phyloP scores from a whole-genome alignment of 2,329 filamentous ascomycete species.

The Alternaria burnsii region DNA sequence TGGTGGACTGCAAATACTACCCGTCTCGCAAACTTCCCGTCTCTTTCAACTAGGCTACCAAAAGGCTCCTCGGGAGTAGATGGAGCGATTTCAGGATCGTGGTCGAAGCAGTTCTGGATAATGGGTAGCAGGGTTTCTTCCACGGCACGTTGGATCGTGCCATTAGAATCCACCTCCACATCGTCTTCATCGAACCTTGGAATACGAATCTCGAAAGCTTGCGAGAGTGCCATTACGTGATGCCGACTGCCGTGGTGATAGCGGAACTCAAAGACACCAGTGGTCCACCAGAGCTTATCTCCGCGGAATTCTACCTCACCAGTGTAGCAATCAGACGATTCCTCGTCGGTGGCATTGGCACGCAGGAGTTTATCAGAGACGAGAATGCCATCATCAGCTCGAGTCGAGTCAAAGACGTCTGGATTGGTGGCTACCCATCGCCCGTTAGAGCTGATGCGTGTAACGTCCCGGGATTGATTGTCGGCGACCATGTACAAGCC shows the following conservation, averaged over 20 bases:
- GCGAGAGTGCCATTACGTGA: constrained; percentile 91
- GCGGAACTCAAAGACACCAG: constrained; percentile 94
- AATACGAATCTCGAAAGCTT: constrained; percentile 91
- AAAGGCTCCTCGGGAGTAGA: constrained; percentile 81
- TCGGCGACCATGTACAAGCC: constrained; percentile 96
- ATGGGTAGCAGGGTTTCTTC: constrained; percentile 82
- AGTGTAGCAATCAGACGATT: constrained; percentile 68
- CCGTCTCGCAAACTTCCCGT: constrained; percentile 86
- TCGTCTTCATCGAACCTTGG: constrained; percentile 80
- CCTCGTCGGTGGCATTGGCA: constrained; percentile 54
- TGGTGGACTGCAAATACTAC: constrained; percentile 94
- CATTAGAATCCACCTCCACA: constrained; percentile 66
- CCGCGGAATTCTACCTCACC: constrained; percentile 89
- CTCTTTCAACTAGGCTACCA: constrained; percentile 82
- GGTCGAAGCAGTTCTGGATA: constrained; percentile 90
- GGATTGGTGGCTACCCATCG: constrained; percentile 86
- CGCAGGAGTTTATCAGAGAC: constrained; percentile 69
- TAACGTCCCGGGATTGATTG: constrained; percentile 84
- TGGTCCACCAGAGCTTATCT: constrained; percentile 97
- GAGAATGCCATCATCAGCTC: constrained; percentile 79
- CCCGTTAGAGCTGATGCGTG: constrained; percentile 83
- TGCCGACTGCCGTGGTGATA: constrained; percentile 95
- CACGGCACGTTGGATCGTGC: constrained; percentile 72
- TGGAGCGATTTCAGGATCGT: constrained; percentile 89
- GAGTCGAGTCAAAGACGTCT: constrained; percentile 77